Conservation (phyloP, 257 asterid species). For the Echites panduratus region DNA sequence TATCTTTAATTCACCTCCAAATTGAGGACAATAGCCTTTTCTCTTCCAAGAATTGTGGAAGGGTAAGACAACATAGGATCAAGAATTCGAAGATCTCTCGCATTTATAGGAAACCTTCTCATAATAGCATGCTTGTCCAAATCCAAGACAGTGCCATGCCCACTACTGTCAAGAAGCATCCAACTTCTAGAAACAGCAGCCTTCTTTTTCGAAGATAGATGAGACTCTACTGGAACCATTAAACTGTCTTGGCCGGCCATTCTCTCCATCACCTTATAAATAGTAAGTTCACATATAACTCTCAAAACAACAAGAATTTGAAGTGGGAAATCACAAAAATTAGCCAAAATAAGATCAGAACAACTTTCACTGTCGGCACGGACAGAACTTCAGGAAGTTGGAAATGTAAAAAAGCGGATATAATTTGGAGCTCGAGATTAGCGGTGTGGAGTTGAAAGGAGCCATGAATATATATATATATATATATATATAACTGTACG, state of each 20-base stretch:
- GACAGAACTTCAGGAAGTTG: background rate
- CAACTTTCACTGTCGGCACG: background rate
- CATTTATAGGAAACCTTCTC: conserved; percentile 67
- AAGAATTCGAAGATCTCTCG: conserved; percentile 83
- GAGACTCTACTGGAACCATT: conserved; percentile 25
- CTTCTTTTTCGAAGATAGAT: conserved; percentile 42
- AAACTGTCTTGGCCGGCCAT: conserved; percentile 33
- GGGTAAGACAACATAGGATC: conserved; percentile 93
- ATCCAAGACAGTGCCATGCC: conserved; percentile 57
- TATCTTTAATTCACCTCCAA: conserved; percentile 48
- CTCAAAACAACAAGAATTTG: background rate
- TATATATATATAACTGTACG: too few species aligned
- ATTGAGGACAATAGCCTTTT: conserved; percentile 75
- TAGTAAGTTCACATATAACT: background rate
- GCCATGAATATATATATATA: background rate
- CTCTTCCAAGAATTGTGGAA: conserved; percentile 76
- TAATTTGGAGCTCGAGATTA: background rate
- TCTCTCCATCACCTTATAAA: background rate
- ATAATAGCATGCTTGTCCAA: conserved; percentile 75
- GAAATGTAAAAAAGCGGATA: too few species aligned
- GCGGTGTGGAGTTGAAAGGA: conserved; percentile 6
- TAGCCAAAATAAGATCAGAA: background rate
- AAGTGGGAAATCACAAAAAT: background rate
- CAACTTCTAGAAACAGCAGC: conserved; percentile 60
- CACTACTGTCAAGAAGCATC: conserved; percentile 54